Percentiles rank a stretch among this genome's conserved stretches.
Conservation (phyloP, 2,329 filamentous ascomycete species). For the Fusarium cyanostomum region DNA sequence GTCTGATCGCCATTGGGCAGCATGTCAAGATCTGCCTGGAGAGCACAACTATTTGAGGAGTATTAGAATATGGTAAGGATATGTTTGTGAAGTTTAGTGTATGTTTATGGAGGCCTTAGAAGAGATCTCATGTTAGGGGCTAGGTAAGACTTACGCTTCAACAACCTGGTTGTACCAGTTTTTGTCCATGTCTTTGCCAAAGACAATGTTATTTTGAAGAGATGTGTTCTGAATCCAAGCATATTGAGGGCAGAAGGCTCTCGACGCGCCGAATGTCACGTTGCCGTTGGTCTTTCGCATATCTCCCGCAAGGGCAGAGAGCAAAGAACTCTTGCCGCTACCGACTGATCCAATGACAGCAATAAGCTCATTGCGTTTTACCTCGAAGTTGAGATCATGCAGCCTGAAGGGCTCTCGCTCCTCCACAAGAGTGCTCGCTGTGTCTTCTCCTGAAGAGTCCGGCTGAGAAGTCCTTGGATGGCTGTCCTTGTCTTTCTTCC, state of each 20-base stretch:
- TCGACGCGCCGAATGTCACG: constrained; percentile 77
- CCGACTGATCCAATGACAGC: constrained; percentile 91
- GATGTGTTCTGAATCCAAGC: constrained; percentile 97
- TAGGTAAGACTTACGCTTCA: constrained; percentile 64
- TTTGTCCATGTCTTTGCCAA: constrained; percentile 80
- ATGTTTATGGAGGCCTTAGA: too few relatives aligned
- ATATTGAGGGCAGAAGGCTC: constrained; percentile 95
- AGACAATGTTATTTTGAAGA: constrained; percentile 88
- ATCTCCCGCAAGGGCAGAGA: constrained; percentile 90
- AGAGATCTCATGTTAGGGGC: background rate
- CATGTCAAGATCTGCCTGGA: constrained; percentile 89
- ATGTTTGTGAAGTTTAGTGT: background rate
- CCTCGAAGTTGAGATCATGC: constrained; percentile 71
- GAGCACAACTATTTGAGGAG: constrained; percentile 68
- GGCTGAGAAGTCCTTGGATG: constrained; percentile 38
- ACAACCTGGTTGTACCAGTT: constrained; percentile 88
- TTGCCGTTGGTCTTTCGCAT: constrained; percentile 86
- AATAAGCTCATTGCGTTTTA: constrained; percentile 79
- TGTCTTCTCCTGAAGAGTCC: constrained; percentile 54
- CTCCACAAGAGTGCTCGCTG: constrained; percentile 65
- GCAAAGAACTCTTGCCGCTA: constrained; percentile 87
- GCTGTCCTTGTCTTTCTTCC: constrained; percentile 55
- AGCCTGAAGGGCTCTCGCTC: constrained; percentile 77
- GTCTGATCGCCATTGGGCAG: constrained; percentile 89
- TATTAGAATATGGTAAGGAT: constrained; percentile 9